Conservation (phyloP, 108 stramenopile species). For the Cyclotella atomus region DNA sequence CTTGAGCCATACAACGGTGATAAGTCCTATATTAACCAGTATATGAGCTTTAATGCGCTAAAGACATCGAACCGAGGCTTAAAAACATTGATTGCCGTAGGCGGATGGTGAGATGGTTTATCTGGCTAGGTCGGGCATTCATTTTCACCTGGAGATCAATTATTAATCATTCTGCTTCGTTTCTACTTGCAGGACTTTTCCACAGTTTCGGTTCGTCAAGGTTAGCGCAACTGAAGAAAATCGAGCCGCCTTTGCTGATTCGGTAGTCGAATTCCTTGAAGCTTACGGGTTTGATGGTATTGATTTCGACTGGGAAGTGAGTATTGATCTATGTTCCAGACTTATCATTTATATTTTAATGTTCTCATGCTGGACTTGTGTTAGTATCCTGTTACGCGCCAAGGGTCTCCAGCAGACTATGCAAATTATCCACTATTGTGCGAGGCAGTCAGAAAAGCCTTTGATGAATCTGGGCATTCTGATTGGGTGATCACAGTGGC, state of each 20-base stretch:
- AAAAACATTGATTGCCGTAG: constrained; percentile 32
- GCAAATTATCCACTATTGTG: constrained; percentile 36
- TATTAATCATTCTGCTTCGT: too few species aligned
- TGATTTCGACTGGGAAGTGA: constrained; percentile 28
- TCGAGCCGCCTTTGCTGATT: constrained; percentile 25
- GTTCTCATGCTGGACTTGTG: too few species aligned
- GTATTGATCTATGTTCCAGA: too few species aligned
- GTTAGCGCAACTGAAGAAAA: constrained; percentile 17
- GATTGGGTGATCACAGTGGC: constrained; percentile 43
- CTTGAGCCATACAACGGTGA: constrained; percentile 27
- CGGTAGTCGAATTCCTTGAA: constrained; percentile 27
- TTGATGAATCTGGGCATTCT: constrained; percentile 24
- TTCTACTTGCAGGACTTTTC: too few species aligned
- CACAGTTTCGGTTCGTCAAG: constrained; percentile 6
- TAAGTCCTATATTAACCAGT: neutral
- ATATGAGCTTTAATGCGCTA: constrained; percentile 13
- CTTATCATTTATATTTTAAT: too few species aligned
- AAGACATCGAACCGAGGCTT: constrained; percentile 23
- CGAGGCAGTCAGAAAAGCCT: constrained; percentile 22
- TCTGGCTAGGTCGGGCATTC: too few species aligned
- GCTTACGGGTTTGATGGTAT: constrained; percentile 35
- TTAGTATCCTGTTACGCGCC: constrained; percentile 24
- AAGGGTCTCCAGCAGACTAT: constrained; percentile 33
- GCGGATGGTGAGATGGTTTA: too few species aligned
- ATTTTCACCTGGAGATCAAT: too few species aligned